Evolutionary conservation across 176 grass and related monocot species (phyloP).

Genomic region (Musa schizocarpa): DNA sequence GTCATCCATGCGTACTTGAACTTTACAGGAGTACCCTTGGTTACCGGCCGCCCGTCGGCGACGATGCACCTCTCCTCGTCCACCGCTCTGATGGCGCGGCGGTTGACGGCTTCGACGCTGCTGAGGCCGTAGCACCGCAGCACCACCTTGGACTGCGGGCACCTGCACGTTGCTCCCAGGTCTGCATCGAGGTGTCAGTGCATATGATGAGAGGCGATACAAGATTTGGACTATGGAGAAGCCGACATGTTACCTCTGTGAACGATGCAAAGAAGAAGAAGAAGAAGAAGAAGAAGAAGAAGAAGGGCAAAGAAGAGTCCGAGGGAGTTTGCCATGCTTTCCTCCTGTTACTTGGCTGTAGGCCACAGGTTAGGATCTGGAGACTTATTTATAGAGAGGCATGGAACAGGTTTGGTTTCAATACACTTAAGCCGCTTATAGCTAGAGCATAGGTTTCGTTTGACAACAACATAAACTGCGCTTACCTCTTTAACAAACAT

Average conservation of each 20-base stretch:
- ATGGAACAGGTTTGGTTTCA: no score
- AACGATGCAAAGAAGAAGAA: background rate
- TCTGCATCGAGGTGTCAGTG: background rate
- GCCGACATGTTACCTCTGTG: background rate
- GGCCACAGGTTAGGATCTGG: no score
- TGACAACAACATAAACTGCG: no score
- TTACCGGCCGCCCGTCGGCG: background rate
- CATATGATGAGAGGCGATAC: background rate
- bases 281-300: background rate
- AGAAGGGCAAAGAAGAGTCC: background rate
- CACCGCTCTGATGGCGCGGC: background rate
- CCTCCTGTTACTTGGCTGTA: no score
- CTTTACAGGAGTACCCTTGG: background rate
- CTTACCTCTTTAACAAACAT: no score
- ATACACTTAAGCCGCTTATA: no score
- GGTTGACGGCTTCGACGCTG: constrained; percentile 25
- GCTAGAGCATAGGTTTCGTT: no score
- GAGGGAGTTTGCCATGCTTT: background rate
- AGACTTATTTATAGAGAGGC: no score
- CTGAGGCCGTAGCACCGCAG: constrained; percentile 35
- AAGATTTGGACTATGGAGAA: background rate
- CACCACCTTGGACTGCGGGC: constrained; percentile 17
- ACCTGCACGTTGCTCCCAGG: constrained; percentile 16
- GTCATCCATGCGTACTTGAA: constrained; percentile 15
- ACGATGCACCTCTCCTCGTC: constrained; percentile 12